A percentile compares a stretch with the other conserved stretches of the same genome.
These are phyloP conservation scores for Coemansia sp. DNA, from an alignment of 192 early-diverging fungal genomes.

Conservation along the genomic window DNA sequence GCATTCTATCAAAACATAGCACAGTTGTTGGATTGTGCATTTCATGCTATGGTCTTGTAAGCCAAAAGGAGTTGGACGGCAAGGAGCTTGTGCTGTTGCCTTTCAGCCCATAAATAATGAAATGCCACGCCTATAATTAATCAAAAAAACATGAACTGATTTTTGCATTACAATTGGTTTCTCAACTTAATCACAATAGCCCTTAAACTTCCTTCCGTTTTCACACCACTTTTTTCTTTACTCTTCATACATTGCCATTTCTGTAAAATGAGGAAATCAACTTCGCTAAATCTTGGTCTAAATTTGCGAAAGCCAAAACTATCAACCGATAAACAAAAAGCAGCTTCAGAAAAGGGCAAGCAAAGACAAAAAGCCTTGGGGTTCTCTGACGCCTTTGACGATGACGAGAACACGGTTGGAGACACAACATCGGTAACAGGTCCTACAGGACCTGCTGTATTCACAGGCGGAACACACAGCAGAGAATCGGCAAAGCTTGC, in stretches of 20 bases:
- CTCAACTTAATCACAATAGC: too few relatives aligned
- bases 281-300: slow-evolving; percentile 33
- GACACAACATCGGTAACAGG: neutral
- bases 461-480: slow-evolving; percentile 16
- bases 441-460: neutral
- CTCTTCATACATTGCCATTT: neutral
- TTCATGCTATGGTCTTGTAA: too few relatives aligned
- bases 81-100: too few relatives aligned
- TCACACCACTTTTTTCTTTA: too few relatives aligned
- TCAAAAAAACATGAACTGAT: too few relatives aligned
- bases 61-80: too few relatives aligned
- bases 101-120: too few relatives aligned
- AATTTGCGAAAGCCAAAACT: slow-evolving; percentile 33
- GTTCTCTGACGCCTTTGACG: slow-evolving; percentile 15
- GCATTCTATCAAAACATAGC: too few relatives aligned
- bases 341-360: neutral
- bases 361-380: slow-evolving; percentile 6
- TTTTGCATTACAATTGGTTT: too few relatives aligned
- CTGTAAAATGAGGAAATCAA: slow-evolving; percentile 32
- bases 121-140: too few relatives aligned
- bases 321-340: neutral
- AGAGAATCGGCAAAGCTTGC: slow-evolving; percentile 23
- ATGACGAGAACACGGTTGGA: neutral
- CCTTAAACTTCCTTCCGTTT: too few relatives aligned
- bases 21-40: too few relatives aligned